Percentiles rank a stretch among this genome's conserved stretches.
Evolutionary conservation across 768 basidiomycete species (phyloP).

Genomic region (Hypholoma sublateritium): DNA sequence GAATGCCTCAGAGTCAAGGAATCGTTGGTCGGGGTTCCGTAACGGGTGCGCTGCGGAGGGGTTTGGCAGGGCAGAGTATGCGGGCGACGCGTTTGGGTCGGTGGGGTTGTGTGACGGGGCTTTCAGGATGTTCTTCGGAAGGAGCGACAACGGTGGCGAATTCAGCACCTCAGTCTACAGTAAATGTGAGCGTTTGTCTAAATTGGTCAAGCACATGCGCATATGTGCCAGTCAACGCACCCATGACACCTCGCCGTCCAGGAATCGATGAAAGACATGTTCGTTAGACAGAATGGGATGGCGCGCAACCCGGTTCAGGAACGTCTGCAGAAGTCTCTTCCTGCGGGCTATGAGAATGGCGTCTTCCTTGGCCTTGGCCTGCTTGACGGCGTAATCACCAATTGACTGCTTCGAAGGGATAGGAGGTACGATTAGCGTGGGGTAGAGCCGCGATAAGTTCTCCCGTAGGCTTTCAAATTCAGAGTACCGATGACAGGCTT

Average conservation of each 20-base stretch:
- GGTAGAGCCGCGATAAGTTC: conserved; percentile 84
- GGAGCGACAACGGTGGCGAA: conserved; percentile 84
- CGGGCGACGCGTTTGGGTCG: conserved; percentile 65
- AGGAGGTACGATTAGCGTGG: conserved; percentile 94
- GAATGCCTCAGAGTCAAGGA: conserved; percentile 94
- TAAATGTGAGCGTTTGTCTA: neutral
- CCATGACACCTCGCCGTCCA: conserved; percentile 97
- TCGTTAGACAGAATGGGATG: conserved; percentile 97
- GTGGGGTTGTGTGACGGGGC: conserved; percentile 95
- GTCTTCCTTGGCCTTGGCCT: conserved; percentile 96
- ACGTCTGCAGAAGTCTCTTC: conserved; percentile 94
- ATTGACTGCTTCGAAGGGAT: conserved; percentile 97
- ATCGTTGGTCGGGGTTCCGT: conserved; percentile 92
- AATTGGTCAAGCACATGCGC: no score
- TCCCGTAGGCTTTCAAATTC: conserved; percentile 94
- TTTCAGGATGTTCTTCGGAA: conserved; percentile 95
- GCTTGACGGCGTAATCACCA: conserved; percentile 96
- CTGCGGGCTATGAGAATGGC: conserved; percentile 86
- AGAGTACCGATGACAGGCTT: conserved; percentile 90
- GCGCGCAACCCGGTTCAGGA: conserved; percentile 83
- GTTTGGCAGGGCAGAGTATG: conserved; percentile 84
- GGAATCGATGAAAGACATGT: conserved; percentile 93
- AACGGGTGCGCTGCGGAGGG: conserved; percentile 88
- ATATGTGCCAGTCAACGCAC: conserved; percentile 33
- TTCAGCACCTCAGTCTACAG: conserved; percentile 85